Evolutionary conservation across 2,329 filamentous ascomycete genomes (phyloP).

Genomic region (Aspergillus nomiae): DNA sequence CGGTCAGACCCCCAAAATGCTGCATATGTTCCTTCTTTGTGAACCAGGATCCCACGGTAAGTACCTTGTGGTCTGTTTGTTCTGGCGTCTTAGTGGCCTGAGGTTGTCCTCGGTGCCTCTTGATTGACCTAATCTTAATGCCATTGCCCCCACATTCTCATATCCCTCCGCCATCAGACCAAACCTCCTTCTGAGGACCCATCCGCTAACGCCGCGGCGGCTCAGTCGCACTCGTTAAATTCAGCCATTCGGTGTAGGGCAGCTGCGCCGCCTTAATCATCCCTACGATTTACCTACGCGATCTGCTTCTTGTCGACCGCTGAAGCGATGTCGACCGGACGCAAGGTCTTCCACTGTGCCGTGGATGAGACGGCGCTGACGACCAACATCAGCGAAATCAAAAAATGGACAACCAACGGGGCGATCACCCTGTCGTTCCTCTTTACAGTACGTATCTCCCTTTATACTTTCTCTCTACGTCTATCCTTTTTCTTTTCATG

Average conservation of each 20-base stretch:
- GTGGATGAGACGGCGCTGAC: slow-evolving; percentile 56
- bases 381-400: slow-evolving; percentile 55
- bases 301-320: slow-evolving; percentile 28
- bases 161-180: slow-evolving; percentile 27
- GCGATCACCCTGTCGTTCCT: slow-evolving; percentile 53
- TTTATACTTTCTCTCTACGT: background rate
- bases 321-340: slow-evolving; percentile 42
- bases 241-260: slow-evolving; percentile 34
- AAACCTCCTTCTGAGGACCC: slow-evolving; percentile 30
- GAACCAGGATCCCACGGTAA: slow-evolving; percentile 24
- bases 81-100: slow-evolving; percentile 7
- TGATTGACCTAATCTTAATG: slow-evolving; percentile 15
- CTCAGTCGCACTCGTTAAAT: slow-evolving; percentile 35
- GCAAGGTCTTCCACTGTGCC: slow-evolving; percentile 54
- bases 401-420: slow-evolving; percentile 53
- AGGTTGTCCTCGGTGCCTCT: slow-evolving; percentile 8
- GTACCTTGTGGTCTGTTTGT: slow-evolving; percentile 10
- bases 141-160: slow-evolving; percentile 34
- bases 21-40: slow-evolving; percentile 24
- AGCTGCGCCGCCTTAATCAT: slow-evolving; percentile 15
- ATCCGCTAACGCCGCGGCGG: slow-evolving; percentile 25
- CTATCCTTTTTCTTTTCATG: background rate
- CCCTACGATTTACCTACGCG: slow-evolving; percentile 15
- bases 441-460: slow-evolving; percentile 49
- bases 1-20: slow-evolving; percentile 22